phyloP scores from a whole-genome alignment of 2,329 filamentous ascomycete genomes.

The Zopfia rhizophila region DNA sequence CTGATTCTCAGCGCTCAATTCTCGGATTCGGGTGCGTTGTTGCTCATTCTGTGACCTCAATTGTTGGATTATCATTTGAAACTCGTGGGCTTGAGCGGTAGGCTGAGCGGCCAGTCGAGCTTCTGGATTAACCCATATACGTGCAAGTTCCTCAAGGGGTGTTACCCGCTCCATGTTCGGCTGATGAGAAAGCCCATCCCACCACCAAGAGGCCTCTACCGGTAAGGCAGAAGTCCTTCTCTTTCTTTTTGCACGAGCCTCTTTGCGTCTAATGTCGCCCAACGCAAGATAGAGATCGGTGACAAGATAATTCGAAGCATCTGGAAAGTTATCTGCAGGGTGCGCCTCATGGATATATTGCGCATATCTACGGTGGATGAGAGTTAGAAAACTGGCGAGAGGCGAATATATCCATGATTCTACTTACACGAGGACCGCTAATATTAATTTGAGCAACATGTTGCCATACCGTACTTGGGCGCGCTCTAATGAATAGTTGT shows the following conservation, averaged over 20 bases:
- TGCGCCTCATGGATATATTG: slow-evolving; percentile 5
- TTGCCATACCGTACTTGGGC: slow-evolving; percentile 13
- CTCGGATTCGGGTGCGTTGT: neutral
- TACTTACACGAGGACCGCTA: slow-evolving; percentile 18
- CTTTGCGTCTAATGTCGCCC: slow-evolving; percentile 7
- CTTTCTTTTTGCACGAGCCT: slow-evolving; percentile 8
- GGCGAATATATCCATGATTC: no score
- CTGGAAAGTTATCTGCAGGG: slow-evolving; percentile 2
- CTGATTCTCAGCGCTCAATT: slow-evolving; percentile 3
- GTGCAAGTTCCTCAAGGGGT: slow-evolving; percentile 3
- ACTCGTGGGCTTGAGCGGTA: neutral
- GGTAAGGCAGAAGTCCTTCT: neutral
- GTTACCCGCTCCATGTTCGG: neutral
- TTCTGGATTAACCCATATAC: slow-evolving; percentile 13
- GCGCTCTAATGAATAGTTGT: slow-evolving; percentile 9
- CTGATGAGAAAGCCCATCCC: slow-evolving; percentile 7
- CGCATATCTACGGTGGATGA: slow-evolving; percentile 7
- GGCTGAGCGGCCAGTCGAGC: slow-evolving; percentile 10
- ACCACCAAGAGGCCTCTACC: slow-evolving; percentile 13
- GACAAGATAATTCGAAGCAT: slow-evolving; percentile 14
- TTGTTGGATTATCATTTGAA: slow-evolving; percentile 1
- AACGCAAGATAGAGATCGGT: slow-evolving; percentile 5
- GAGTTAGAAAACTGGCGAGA: neutral
- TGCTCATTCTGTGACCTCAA: slow-evolving; percentile 7
- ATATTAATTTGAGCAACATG: slow-evolving; percentile 16